Evolutionary conservation across 805 yeast genomes (phyloP).

Genomic region (Candida piceae): DNA sequence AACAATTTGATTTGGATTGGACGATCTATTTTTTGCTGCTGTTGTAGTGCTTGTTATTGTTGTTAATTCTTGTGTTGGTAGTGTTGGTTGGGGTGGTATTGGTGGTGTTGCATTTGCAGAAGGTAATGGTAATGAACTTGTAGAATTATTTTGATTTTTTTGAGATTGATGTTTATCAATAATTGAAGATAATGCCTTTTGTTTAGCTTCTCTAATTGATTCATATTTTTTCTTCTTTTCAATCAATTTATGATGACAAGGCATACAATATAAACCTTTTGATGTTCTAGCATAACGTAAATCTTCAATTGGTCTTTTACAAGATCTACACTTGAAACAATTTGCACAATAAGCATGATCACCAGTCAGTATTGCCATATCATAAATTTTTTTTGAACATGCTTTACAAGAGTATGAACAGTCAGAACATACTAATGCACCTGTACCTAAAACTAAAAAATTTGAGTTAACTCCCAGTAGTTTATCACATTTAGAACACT

Average conservation of each 20-base stretch:
- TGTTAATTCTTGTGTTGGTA: not conserved
- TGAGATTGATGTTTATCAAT: too few relatives aligned
- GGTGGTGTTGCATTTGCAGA: too few relatives aligned
- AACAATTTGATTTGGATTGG: too few relatives aligned
- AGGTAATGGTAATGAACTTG: too few relatives aligned
- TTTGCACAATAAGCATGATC: conserved; percentile 90
- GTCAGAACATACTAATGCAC: conserved; percentile 81
- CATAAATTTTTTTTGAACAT: conserved; percentile 84
- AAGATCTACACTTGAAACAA: conserved; percentile 86
- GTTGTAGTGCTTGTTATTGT: not conserved
- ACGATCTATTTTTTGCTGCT: too few relatives aligned
- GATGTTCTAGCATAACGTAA: conserved; percentile 88
- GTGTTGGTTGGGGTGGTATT: too few relatives aligned
- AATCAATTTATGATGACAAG: conserved; percentile 79
- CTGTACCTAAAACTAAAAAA: conserved; percentile 88
- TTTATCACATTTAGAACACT: conserved; percentile 78
- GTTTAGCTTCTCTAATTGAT: conserved; percentile 28
- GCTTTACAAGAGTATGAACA: conserved; percentile 89
- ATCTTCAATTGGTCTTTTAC: conserved; percentile 82
- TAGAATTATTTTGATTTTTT: conserved; percentile 4
- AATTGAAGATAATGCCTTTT: conserved; percentile 7
- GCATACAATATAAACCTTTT: conserved; percentile 89
- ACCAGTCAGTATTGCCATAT: conserved; percentile 89
- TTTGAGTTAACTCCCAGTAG: conserved; percentile 83
- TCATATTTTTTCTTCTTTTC: conserved; percentile 70